A percentile compares a stretch with the other conserved stretches of the same genome.
phyloP scores from a whole-genome alignment of 441 rosid genomes.

The Hypseocharis bilobata region DNA sequence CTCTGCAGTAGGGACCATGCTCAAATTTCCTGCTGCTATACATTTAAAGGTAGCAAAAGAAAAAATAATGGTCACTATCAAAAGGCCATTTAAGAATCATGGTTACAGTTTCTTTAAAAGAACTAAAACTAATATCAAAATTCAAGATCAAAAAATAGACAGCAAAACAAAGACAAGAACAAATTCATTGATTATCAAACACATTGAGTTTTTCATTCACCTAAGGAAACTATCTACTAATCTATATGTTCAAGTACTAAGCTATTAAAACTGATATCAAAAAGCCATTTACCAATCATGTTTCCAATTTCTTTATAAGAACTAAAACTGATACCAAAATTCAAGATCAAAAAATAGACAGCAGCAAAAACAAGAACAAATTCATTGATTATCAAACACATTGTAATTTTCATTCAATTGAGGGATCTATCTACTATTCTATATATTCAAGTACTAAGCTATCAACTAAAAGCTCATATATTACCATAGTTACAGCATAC shows the following conservation, averaged over 20 bases:
- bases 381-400: neutral
- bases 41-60: neutral
- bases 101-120: neutral
- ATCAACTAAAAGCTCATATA: no score
- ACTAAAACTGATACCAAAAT: neutral
- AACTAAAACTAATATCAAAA: neutral
- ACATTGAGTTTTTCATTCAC: no score
- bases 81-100: neutral
- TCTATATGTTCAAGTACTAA: no score
- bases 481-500: no score
- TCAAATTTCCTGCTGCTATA: constrained; percentile 47
- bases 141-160: neutral
- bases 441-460: no score
- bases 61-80: neutral
- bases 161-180: neutral
- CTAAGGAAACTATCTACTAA: no score
- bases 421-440: no score
- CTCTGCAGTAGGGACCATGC: constrained; percentile 43
- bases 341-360: neutral
- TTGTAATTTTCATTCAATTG: no score
- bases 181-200: neutral
- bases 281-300: neutral
- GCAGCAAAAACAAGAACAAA: neutral
- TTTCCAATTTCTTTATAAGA: neutral
- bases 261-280: no score